A percentile compares a stretch with the other conserved stretches of the same genome.
Conservation (phyloP, 371 early-diverging fungal species). For the Actinomortierella wolfii region DNA sequence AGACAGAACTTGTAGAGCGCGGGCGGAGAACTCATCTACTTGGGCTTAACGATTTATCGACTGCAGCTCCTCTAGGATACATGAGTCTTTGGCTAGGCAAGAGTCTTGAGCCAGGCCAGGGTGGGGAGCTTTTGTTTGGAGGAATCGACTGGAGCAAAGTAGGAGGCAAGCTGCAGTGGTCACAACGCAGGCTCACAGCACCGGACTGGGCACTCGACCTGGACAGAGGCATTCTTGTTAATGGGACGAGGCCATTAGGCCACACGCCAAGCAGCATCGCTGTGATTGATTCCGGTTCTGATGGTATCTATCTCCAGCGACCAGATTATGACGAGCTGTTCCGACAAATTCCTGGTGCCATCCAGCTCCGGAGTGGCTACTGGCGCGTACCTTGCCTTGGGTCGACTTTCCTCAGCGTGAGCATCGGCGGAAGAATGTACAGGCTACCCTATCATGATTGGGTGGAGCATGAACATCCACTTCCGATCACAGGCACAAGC, state of each 20-base stretch:
- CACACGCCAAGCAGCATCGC: slow-evolving; percentile 10
- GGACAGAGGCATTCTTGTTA: slow-evolving; percentile 16
- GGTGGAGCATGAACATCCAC: slow-evolving; percentile 16
- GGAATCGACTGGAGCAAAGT: slow-evolving; percentile 20
- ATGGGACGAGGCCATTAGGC: too few species aligned
- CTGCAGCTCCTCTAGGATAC: background rate
- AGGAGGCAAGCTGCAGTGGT: slow-evolving; percentile 17
- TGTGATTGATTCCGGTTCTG: slow-evolving; percentile 39
- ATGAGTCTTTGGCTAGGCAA: slow-evolving; percentile 39
- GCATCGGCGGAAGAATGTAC: slow-evolving; percentile 19
- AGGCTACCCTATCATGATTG: slow-evolving; percentile 29
- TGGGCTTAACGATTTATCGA: background rate
- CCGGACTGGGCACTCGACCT: slow-evolving; percentile 30
- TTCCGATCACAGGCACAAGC: background rate
- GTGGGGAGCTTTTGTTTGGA: slow-evolving; percentile 30
- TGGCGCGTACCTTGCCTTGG: slow-evolving; percentile 38
- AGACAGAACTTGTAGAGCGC: background rate
- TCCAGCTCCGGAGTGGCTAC: slow-evolving; percentile 16
- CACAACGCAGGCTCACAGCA: slow-evolving; percentile 21
- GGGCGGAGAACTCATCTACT: background rate
- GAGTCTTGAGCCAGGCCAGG: slow-evolving; percentile 13
- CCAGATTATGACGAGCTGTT: slow-evolving; percentile 20
- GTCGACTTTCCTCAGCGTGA: slow-evolving; percentile 9
- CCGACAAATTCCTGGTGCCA: slow-evolving; percentile 14
- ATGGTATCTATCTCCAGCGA: slow-evolving; percentile 30